A percentile compares a stretch with the other conserved stretches of the same genome.
Conservation (phyloP, 2,329 filamentous ascomycete genomes). For the Phaeosphaeriaceae sp. region DNA sequence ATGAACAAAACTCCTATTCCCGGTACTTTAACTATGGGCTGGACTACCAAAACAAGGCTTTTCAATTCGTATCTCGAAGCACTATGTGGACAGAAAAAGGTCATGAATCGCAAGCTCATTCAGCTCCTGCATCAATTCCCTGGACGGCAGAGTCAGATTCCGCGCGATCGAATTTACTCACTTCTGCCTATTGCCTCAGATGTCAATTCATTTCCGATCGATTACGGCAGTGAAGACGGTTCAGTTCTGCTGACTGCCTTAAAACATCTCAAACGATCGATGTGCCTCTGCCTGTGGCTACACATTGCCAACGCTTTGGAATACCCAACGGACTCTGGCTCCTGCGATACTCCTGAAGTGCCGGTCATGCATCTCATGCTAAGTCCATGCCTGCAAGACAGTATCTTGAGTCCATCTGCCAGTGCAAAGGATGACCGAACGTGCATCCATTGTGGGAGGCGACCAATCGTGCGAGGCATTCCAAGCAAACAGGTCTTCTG, state of each 20-base stretch:
- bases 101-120: background rate
- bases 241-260: background rate
- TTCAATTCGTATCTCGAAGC: background rate
- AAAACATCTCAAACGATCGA: background rate
- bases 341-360: too few relatives aligned
- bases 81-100: background rate
- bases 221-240: background rate
- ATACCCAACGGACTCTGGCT: background rate
- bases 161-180: conserved; percentile 2
- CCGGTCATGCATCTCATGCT: too few relatives aligned
- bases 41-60: background rate
- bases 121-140: background rate
- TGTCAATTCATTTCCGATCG: background rate
- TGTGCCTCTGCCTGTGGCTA: background rate
- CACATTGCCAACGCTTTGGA: background rate
- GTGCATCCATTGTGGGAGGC: background rate
- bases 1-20: too few relatives aligned
- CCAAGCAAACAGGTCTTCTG: background rate
- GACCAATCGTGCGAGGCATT: background rate
- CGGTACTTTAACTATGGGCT: background rate
- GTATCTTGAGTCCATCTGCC: too few relatives aligned
- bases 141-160: background rate
- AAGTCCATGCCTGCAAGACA: too few relatives aligned
- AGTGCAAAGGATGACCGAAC: too few relatives aligned
- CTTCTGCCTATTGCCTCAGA: background rate